Evolutionary conservation across 495 filamentous ascomycete genomes (phyloP), one percentile per base, ranked within the genome.

Genomic region (Pyrenula massariospora): DNA sequence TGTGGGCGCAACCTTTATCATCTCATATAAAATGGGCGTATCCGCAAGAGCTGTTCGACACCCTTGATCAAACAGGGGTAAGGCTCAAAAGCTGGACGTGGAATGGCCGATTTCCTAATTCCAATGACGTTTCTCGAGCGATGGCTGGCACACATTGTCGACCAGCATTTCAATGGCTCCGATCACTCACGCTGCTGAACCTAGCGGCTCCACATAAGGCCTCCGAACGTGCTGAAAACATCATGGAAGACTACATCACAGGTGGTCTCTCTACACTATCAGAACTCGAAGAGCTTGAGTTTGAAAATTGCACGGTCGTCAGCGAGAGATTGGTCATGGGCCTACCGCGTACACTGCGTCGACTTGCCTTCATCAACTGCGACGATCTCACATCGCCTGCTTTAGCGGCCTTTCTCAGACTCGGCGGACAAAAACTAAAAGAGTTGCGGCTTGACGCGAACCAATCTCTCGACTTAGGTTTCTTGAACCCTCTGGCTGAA

Each of bases 391-490:
- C 70, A 1, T 80, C 85, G 0, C 66, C 76, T 10, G 73, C 77
- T 53, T 67, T 96, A 19, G 64, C 70, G 12, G 57, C 56, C 0
- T 93, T 85, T 57, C 75, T 96, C 19, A 56, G 72, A 3, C 72
- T 76, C 1, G 81, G 84, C 58, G 91, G 89, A 0, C 60, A 67
- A 11, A 65, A 79, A 25, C 70, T 96, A 12, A 75, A 76, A 22
- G 74, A 81, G 50, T 74, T 96, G 12, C 77, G 71, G 12, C 73
- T 96, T 2, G 78, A 84, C 19, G 86, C 95, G 66, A 92, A 92
- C 63, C 82, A 84, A 52, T 78, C 83, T 19, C 70, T 95, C n/a
- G 84, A 78, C 59, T 65, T 95, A 23, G 77, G 77, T 2, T 95
- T 93, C 62, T 69, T 90, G 20, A 72, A 77, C 2, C 57, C 73